These are phyloP conservation scores for Dendrocalamus sinicus DNA, from an alignment of 176 grass and related monocot genomes.

Conservation along the genomic window DNA sequence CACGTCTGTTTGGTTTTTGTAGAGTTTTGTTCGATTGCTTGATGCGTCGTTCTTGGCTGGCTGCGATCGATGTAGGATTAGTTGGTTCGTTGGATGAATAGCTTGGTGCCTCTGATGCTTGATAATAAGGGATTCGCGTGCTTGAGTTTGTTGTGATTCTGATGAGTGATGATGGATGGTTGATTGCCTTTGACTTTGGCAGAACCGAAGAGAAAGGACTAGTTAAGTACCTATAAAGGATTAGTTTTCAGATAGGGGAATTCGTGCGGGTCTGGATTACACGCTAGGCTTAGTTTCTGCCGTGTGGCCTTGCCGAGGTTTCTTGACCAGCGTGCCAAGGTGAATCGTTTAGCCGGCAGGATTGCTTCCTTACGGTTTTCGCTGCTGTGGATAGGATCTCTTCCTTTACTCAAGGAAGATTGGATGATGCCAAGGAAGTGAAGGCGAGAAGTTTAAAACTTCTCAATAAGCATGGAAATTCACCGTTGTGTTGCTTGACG, in stretches of 20 bases:
- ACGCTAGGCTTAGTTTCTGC: background rate
- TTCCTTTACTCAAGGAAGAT: background rate
- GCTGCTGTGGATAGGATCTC: background rate
- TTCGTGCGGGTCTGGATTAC: background rate
- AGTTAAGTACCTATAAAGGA: background rate
- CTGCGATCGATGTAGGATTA: background rate
- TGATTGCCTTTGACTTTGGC: background rate
- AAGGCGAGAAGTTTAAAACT: background rate
- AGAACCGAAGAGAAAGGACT: background rate
- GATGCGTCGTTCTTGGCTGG: background rate
- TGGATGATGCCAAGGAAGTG: background rate
- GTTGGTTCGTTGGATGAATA: background rate
- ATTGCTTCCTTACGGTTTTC: conserved; percentile 12
- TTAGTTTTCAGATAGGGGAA: background rate
- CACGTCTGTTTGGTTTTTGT: background rate
- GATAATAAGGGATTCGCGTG: background rate
- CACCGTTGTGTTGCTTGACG: background rate
- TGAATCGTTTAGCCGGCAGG: background rate
- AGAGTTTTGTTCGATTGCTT: background rate
- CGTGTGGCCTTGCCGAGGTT: conserved; percentile 16
- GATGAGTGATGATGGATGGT: background rate
- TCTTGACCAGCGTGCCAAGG: background rate
- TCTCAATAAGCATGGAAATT: background rate
- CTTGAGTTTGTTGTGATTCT: background rate
- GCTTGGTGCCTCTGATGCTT: background rate